Percentiles rank a stretch among this genome's conserved stretches.
Conservation (phyloP, 208 protist genomes). For the Crithidia expoeki region DNA sequence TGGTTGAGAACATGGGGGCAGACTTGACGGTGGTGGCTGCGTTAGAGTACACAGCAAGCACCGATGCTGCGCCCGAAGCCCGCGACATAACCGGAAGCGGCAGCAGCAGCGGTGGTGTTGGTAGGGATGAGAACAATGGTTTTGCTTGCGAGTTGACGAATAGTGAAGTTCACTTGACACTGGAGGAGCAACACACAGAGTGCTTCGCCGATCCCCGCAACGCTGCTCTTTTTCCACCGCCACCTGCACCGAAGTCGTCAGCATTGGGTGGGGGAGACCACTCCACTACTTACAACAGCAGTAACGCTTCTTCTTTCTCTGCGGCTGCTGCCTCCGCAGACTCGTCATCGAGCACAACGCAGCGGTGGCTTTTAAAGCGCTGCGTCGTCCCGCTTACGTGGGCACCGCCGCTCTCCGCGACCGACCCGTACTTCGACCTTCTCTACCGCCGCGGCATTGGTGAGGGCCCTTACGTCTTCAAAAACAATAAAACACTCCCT, state of each 20-base stretch:
- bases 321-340: background rate
- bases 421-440: constrained; percentile 49
- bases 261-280: too few species aligned
- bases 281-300: too few species aligned
- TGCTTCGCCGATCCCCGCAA: constrained; percentile 69
- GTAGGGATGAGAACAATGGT: background rate
- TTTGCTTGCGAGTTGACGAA: background rate
- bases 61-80: background rate
- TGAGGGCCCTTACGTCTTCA: constrained; percentile 82
- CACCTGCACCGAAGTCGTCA: background rate
- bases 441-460: constrained; percentile 76
- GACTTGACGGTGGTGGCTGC: constrained; percentile 58
- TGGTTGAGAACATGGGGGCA: constrained; percentile 56
- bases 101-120: background rate
- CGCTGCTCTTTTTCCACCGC: constrained; percentile 39
- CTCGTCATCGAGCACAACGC: background rate
- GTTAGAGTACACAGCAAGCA: constrained; percentile 15
- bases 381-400: constrained; percentile 21
- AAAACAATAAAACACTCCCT: constrained; percentile 71
- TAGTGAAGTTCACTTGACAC: background rate
- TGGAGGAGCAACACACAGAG: constrained; percentile 36
- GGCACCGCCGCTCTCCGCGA: constrained; percentile 13
- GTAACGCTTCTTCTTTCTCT: too few species aligned
- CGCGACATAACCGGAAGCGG: background rate
- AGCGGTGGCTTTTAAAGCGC: constrained; percentile 21